Evolutionary conservation across 805 yeast species (phyloP), one percentile per base, ranked within the genome.

Genomic region (Tetrapisispora arboricola): DNA sequence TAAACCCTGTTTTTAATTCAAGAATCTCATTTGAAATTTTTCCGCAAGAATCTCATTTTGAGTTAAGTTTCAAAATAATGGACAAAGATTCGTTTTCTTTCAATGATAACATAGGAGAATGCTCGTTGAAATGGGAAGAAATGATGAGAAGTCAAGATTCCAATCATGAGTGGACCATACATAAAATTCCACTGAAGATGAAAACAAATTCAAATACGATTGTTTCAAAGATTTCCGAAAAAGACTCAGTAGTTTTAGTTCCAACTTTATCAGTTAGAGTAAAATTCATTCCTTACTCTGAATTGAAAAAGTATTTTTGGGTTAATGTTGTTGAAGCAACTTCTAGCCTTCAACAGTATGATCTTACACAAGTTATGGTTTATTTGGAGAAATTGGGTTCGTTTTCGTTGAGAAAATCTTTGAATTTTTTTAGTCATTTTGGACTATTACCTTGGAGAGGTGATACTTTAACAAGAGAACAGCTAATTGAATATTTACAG

Each of bases 21-120:
- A 66, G 80, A 48, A 61, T 88, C 17, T 80, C 90, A 1, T 82
- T 90, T 56, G 94, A 87, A 47, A 73, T 90, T 0, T 66, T 75
- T 27, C 70, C 76, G 3, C 72, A 71, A 45, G 96, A 90, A 55
- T 61, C 64, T 20, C 71, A 71, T 47, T 90, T 70, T 55, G 73
- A 80, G 39, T 64, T 92, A 37, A 73, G 74, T 40, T 78, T 90
- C 54, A 72, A 80, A 21, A 78, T 92, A 3, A 65, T 86, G 56
- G 98, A 90, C 58, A 84, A 81, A 48, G 98, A 90, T 58, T 72
- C 76, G 26, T 71, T 88, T 44, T 78, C 96, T 1, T 78, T 72
- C 47, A 86, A 92, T 58, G 96, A 90, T 53, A 72, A 77, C 33
- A 85, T 92, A 11, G 95, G 94, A 7, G 66, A 67, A 18, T 76